Percentiles rank a stretch among this genome's conserved stretches.
These are phyloP conservation scores for Calonectria pseudoturangicola DNA, from an alignment of 2,329 filamentous ascomycete genomes.

Conservation along the genomic window DNA sequence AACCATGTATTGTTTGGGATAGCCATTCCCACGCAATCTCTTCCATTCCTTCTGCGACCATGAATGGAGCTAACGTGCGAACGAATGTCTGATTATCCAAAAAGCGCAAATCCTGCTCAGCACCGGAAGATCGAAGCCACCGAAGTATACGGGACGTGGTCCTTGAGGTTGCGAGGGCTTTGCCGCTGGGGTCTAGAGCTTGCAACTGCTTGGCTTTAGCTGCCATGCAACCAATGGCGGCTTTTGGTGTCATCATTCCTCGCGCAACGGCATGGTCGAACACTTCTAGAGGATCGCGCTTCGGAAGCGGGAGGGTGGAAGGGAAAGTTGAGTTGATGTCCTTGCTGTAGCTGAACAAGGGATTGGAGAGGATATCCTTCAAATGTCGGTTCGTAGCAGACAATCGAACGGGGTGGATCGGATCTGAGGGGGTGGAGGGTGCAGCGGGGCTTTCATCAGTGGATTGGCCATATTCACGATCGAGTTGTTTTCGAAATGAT, in stretches of 20 bases:
- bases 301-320: conserved; percentile 41
- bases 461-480: conserved; percentile 72
- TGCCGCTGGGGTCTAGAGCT: conserved; percentile 49
- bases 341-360: conserved; percentile 68
- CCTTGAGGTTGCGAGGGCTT: conserved; percentile 63
- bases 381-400: conserved; percentile 68
- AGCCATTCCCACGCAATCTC: conserved; percentile 73
- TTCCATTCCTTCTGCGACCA: conserved; percentile 72
- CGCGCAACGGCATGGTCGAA: conserved; percentile 74
- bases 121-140: conserved; percentile 72
- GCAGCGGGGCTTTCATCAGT: conserved; percentile 50
- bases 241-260: conserved; percentile 73
- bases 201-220: conserved; percentile 67
- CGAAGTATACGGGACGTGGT: conserved; percentile 69
- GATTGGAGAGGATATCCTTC: conserved; percentile 74
- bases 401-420: conserved; percentile 57
- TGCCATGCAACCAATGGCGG: conserved; percentile 72
- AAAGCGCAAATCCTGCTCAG: conserved; percentile 68
- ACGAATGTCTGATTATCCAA: conserved; percentile 63
- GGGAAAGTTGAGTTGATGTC: conserved; percentile 47
- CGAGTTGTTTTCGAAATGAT: conserved; percentile 76
- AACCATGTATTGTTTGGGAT: conserved; percentile 60
- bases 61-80: conserved; percentile 66
- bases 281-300: conserved; percentile 69
- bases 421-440: conserved; percentile 45